These are phyloP conservation scores for Vararia minispora DNA, from an alignment of 768 basidiomycete genomes.

Conservation along the genomic window DNA sequence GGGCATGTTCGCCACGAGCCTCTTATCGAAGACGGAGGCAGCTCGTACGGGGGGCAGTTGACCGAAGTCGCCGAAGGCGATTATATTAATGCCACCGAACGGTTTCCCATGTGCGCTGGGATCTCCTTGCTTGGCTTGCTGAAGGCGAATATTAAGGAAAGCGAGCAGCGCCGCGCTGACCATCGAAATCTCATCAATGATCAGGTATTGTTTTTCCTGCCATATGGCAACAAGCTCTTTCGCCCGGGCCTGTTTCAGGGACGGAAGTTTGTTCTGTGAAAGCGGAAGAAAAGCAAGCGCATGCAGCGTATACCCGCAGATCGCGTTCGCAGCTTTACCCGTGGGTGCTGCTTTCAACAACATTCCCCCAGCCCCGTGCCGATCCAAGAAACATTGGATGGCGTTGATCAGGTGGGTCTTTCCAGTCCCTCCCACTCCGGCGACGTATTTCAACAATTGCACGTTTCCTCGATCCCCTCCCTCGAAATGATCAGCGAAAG, in stretches of 20 bases:
- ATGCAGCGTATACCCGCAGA: constrained; percentile 21
- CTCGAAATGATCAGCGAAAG: too few species aligned
- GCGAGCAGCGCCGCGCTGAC: constrained; percentile 14
- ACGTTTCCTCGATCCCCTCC: too few species aligned
- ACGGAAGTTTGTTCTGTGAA: too few species aligned
- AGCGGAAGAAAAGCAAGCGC: constrained; percentile 15
- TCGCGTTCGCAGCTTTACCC: constrained; percentile 19
- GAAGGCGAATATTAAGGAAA: constrained; percentile 14
- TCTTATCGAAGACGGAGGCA: constrained; percentile 12
- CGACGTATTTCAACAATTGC: not conserved
- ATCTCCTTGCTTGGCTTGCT: constrained; percentile 14
- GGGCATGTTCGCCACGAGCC: not conserved
- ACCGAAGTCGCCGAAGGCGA: constrained; percentile 22
- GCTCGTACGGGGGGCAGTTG: constrained; percentile 18
- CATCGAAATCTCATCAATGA: constrained; percentile 18
- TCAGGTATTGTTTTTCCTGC: constrained; percentile 10
- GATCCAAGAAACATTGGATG: constrained; percentile 13
- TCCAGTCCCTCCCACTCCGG: not conserved
- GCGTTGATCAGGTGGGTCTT: constrained; percentile 17
- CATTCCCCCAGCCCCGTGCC: constrained; percentile 1
- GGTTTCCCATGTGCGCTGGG: not conserved
- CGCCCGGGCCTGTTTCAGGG: constrained; percentile 7
- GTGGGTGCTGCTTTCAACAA: constrained; percentile 19
- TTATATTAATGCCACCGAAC: constrained; percentile 23
- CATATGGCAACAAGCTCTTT: constrained; percentile 10